phyloP scores from a whole-genome alignment of 768 basidiomycete species.

The Boletus rex-veris region DNA sequence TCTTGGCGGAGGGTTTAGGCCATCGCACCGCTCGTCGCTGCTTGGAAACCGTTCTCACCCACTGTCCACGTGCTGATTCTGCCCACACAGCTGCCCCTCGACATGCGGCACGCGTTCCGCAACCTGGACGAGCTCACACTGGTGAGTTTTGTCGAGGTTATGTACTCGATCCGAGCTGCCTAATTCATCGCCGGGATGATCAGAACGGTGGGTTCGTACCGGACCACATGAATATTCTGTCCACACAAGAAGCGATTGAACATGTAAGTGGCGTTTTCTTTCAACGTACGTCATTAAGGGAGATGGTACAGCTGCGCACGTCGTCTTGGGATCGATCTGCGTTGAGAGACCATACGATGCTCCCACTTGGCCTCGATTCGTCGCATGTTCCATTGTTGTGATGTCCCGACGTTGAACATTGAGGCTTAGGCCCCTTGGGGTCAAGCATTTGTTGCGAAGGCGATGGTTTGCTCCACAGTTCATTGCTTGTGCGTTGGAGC shows the following conservation, averaged over 20 bases:
- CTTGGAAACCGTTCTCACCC: conserved; percentile 62
- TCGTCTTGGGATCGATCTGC: conserved; percentile 47
- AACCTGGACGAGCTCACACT: conserved; percentile 60
- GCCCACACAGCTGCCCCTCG: conserved; percentile 71
- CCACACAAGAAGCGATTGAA: conserved; percentile 49
- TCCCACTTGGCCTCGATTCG: conserved; percentile 54
- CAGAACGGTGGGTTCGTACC: conserved; percentile 55
- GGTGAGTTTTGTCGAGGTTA: conserved; percentile 37
- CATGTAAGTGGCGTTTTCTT: conserved; percentile 45
- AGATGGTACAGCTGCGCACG: conserved; percentile 45
- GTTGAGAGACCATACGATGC: conserved; percentile 49
- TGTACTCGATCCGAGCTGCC: background rate
- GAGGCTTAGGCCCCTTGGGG: no score
- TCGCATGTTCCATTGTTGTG: conserved; percentile 18
- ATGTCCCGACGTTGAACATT: background rate
- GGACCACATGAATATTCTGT: conserved; percentile 76
- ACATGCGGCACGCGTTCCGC: conserved; percentile 64
- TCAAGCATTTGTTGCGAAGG: no score
- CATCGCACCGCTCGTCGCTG: conserved; percentile 49
- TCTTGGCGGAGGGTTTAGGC: conserved; percentile 36
- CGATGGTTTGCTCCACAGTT: no score
- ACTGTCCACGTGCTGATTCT: conserved; percentile 70
- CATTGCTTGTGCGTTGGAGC: no score
- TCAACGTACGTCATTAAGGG: background rate
- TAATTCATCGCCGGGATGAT: background rate